Percentiles rank a stretch among this genome's conserved stretches.
Evolutionary conservation across 2,329 filamentous ascomycete species (phyloP).

Genomic region (Fusarium floridanum): DNA sequence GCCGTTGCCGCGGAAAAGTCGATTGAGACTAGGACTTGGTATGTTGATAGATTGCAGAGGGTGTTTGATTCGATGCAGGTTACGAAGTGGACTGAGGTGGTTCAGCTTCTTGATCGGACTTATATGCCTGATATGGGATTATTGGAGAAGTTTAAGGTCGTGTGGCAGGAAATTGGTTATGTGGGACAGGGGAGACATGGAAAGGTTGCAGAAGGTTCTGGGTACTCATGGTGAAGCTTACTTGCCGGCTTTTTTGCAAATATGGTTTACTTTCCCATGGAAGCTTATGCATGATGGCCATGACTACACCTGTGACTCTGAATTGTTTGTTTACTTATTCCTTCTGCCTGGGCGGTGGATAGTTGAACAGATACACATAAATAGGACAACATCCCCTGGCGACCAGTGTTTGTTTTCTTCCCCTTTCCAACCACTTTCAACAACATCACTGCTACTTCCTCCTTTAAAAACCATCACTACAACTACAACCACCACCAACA

Average conservation of each 20-base stretch:
- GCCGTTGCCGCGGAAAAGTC: constrained; percentile 10
- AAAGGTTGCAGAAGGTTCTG: neutral
- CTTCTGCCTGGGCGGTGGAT: neutral
- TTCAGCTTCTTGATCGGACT: neutral
- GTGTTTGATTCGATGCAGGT: constrained; percentile 12
- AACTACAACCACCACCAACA: neutral
- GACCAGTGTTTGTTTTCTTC: neutral
- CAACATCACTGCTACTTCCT: neutral
- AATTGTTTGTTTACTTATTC: neutral
- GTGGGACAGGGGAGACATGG: neutral
- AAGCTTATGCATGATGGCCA: neutral
- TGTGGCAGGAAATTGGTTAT: constrained; percentile 17
- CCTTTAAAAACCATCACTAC: neutral
- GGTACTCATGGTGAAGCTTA: neutral
- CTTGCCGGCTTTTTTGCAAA: neutral
- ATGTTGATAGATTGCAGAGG: neutral
- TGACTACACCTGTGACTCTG: neutral
- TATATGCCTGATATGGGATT: constrained; percentile 11
- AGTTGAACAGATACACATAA: neutral
- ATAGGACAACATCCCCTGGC: neutral
- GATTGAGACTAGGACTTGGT: constrained; percentile 14
- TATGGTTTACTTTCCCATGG: neutral
- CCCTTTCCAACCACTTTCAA: neutral
- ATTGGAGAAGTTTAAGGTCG: neutral
- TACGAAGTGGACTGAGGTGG: neutral